Base-by-base conservation (phyloP, 2,329 filamentous ascomycete species). In the Dendryphion nanum region DNA sequence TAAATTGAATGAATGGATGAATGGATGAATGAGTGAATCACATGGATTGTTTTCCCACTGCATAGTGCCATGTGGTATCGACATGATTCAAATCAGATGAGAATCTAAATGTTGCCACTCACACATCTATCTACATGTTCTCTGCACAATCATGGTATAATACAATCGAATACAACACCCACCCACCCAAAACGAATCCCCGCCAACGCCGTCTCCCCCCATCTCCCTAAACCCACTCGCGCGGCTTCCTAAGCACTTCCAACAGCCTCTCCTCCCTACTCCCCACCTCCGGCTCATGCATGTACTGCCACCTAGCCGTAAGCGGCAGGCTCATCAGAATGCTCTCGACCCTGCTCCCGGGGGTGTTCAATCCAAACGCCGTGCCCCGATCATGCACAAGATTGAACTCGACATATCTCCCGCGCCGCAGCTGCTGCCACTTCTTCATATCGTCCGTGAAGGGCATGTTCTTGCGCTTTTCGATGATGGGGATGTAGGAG, bases 391-490 rank as follows among this genome's bases (percentile, higher is more conserved):
- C 93, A 69, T 98, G 90, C 39, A 98, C 89, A 24, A 98, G 77
- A 69, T 98, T 98, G 69, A 98, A 98, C 70, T 98, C 93, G 47
- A 98, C 93, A 64, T 98, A 98, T 57, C 89, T 78, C n/a, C 93
- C 93, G 49, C 93, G 76, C 34, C 93, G 79, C 46, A 98, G 76
- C 72, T 97, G 93, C 72, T 98, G 93, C 93, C 93, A 98, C 50
- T 87, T 81, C 74, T 95, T 96, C 71, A 96, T 86, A 51, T 83
- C 76, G 33, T 85, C 83, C 0, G 82, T 90, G 57, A 82, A 98
- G 0, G 87, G 82, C 89, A 96, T 89, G 56, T 95, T 86, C 73
- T 95, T 97, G 51, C 93, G 76, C 64, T 78, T 83, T 61, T 89
- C 79, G 42, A 98, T 76, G 50, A 98, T 95, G 18, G 93, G 91